A percentile compares a stretch with the other conserved stretches of the same genome.
Evolutionary conservation across 768 basidiomycete genomes (phyloP).

Genomic region (Rhodosporidiobolus odoratus): DNA sequence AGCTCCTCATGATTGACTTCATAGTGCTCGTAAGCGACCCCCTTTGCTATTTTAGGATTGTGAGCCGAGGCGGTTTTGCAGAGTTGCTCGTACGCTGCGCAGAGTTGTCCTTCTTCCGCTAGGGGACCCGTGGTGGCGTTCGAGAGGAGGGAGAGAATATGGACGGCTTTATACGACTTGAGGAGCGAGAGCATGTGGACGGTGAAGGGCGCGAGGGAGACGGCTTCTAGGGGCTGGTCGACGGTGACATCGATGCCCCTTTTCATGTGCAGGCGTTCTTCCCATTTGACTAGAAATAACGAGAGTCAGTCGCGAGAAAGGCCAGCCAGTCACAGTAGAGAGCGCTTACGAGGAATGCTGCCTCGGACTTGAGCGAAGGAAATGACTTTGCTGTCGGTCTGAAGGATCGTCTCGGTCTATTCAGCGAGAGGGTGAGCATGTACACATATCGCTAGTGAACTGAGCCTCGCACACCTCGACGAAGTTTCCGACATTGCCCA

Average conservation of each 20-base stretch:
- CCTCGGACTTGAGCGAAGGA: conserved; percentile 83
- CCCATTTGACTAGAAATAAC: conserved; percentile 51
- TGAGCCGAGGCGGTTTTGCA: not conserved
- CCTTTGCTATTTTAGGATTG: conserved; percentile 45
- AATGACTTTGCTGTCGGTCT: conserved; percentile 70
- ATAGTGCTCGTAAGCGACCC: conserved; percentile 53
- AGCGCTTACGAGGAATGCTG: conserved; percentile 72
- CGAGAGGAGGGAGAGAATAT: conserved; percentile 15
- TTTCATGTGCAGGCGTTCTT: not conserved
- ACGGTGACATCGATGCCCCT: conserved; percentile 3
- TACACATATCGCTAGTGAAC: not conserved
- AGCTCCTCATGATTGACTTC: conserved; percentile 3
- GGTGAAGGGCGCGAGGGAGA: conserved; percentile 11
- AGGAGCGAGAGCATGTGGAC: conserved; percentile 5
- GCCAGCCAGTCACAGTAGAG: conserved; percentile 1
- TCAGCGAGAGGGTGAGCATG: not conserved
- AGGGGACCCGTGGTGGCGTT: not conserved
- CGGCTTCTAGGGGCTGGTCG: not conserved
- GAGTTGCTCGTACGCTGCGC: conserved; percentile 12
- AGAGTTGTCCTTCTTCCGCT: conserved; percentile 2
- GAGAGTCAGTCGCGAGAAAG: conserved; percentile 17
- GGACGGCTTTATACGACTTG: not conserved
- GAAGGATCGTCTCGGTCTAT: conserved; percentile 25
- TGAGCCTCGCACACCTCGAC: conserved; percentile 62
- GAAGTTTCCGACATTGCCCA: conserved; percentile 88